Conservation (phyloP, 257 asterid species). For the Marsdenia floribunda region DNA sequence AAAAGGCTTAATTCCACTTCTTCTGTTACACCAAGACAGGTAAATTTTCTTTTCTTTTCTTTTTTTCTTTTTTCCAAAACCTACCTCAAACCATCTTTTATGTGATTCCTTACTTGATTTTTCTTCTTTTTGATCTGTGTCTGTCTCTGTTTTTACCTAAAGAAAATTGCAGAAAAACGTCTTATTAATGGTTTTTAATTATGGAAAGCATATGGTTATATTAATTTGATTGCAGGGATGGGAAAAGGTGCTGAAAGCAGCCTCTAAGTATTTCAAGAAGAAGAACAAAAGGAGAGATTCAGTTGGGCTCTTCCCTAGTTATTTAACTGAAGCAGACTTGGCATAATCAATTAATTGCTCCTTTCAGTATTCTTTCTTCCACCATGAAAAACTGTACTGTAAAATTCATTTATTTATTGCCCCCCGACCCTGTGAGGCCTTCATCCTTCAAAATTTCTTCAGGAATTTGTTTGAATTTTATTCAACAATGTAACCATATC, state of each 20-base stretch:
- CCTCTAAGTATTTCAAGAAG: slow-evolving; percentile 70
- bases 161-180: too few species aligned
- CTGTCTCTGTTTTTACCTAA: too few species aligned
- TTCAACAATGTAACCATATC: too few species aligned
- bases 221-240: slow-evolving; percentile 38
- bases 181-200: too few species aligned
- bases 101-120: too few species aligned
- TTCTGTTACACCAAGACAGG: slow-evolving; percentile 44
- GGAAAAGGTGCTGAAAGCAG: slow-evolving; percentile 65
- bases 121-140: too few species aligned
- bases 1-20: slow-evolving; percentile 10
- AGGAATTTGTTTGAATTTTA: too few species aligned
- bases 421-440: too few species aligned
- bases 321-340: slow-evolving; percentile 13
- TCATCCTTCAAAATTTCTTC: too few species aligned
- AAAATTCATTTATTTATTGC: not conserved
- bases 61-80: too few species aligned
- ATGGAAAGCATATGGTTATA: too few species aligned
- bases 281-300: slow-evolving; percentile 38
- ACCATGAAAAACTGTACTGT: not conserved
- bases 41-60: too few species aligned
- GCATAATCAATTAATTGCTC: not conserved
- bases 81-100: not conserved
- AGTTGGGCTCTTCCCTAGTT: slow-evolving; percentile 23
- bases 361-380: not conserved